A percentile compares a stretch with the other conserved stretches of the same genome.
These are phyloP conservation scores for Diaporthe humulicola DNA, from an alignment of 2,329 filamentous ascomycete genomes.

Conservation along the genomic window DNA sequence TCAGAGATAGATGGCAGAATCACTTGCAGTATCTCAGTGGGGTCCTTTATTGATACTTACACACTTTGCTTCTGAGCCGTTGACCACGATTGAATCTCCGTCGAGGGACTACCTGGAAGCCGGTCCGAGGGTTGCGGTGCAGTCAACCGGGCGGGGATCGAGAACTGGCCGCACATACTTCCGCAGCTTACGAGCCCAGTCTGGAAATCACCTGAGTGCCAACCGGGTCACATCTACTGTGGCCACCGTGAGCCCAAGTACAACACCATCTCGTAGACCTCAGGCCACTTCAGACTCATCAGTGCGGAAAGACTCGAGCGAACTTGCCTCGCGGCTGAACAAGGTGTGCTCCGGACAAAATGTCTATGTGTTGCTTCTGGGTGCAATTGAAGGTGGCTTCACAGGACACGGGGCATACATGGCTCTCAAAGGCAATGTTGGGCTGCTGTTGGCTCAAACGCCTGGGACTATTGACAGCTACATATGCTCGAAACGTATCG, in stretches of 20 bases:
- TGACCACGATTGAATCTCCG: no score
- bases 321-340: background rate
- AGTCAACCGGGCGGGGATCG: background rate
- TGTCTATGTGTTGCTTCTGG: background rate
- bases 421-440: background rate
- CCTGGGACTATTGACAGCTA: background rate
- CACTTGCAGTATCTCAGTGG: no score
- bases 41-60: no score
- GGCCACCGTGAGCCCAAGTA: conserved; percentile 7
- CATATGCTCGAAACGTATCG: background rate
- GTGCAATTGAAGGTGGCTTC: background rate
- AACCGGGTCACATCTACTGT: conserved; percentile 5
- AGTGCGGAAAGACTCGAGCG: no score
- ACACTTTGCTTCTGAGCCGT: no score
- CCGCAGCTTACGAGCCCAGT: background rate
- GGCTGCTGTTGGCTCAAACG: conserved; percentile 2
- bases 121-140: no score
- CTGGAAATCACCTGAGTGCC: background rate
- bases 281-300: conserved; percentile 1
- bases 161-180: background rate
- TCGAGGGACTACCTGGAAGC: no score
- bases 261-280: conserved; percentile 22
- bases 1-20: no score
- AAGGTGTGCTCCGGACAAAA: background rate
- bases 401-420: background rate